Conservation (phyloP, 805 yeast genomes). For the Wickerhamomyces ciferrii region DNA sequence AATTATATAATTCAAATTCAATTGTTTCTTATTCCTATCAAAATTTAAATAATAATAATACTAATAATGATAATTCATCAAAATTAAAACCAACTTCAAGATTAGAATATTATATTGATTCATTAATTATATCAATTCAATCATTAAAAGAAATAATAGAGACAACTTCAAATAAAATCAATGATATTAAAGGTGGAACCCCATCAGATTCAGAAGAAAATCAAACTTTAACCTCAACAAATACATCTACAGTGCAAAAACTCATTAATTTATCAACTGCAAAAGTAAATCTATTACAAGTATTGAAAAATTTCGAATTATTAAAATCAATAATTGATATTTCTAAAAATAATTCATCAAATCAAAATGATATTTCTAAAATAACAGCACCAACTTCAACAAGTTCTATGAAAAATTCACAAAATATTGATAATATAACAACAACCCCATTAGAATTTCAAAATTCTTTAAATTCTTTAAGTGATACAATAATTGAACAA, state of each 20-base stretch:
- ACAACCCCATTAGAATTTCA: slow-evolving; percentile 28
- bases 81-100: slow-evolving; percentile 42
- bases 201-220: too few relatives aligned
- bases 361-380: slow-evolving; percentile 8
- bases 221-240: too few relatives aligned
- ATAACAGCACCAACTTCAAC: slow-evolving; percentile 2
- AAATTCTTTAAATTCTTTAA: slow-evolving; percentile 37
- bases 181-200: slow-evolving; percentile 23
- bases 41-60: slow-evolving; percentile 9
- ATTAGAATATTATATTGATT: slow-evolving; percentile 61
- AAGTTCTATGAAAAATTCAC: slow-evolving; percentile 10
- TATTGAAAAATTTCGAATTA: slow-evolving; percentile 40
- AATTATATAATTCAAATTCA: slow-evolving; percentile 46
- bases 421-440: slow-evolving; percentile 15
- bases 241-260: slow-evolving; percentile 25
- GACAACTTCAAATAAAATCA: slow-evolving; percentile 16
- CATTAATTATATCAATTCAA: slow-evolving; percentile 51
- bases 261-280: slow-evolving; percentile 39
- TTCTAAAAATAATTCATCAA: not conserved
- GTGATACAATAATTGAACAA: slow-evolving; percentile 39
- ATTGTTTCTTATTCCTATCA: slow-evolving; percentile 36
- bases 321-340: slow-evolving; percentile 33
- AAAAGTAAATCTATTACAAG: slow-evolving; percentile 40
- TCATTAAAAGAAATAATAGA: slow-evolving; percentile 46
- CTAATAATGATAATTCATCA: too few relatives aligned